Evolutionary conservation across 257 asterid genomes (phyloP), one percentile per base, ranked within the genome.

Genomic region (Solanum phureja): DNA sequence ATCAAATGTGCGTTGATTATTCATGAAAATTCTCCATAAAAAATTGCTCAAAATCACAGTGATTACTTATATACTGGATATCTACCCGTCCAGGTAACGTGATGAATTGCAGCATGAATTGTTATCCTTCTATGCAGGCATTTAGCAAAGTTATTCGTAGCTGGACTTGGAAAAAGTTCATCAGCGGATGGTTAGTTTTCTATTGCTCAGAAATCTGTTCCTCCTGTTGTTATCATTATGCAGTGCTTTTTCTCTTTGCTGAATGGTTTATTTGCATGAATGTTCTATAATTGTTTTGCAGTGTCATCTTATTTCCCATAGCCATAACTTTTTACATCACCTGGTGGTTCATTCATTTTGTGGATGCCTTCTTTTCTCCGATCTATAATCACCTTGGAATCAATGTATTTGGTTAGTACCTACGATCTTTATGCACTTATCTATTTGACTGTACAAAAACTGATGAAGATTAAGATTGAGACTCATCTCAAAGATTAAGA

Each of bases 291-390:
- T 82, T 82, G 9, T 64, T 83, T 85, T 92, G 94, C 97, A 94
- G 98, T 87, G 98, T 94, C 84, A 93, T 95, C 88, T 91, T 95
- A 85, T 92, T 94, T 86, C 98, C 98, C 11, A 87, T 95, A 27
- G 98, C 98, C 90, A 91, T 94, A 90, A 95, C 98, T 85, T 95
- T 95, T 93, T 95, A 94, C 66, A 42, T 90, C 86, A 95, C 98
- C 38, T 94, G 98, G 98, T 92, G 96, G 94, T 93, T 95, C 91
- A 93, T 95, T 86, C 95, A 93, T 90, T 94, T 94, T 56, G 95
- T 95, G 86, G 98, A 95, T 87, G 96, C 96, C 7, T 94, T 95
- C 93, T 95, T 95, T 94, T 93, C 98, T 58, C 98, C 98, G 21
- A 94, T 94, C 87, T 95, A 93, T 71, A 79, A 68, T 72, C 97